phyloP scores from a whole-genome alignment of 371 early-diverging fungal species.

The Lichtheimia corymbifera region DNA sequence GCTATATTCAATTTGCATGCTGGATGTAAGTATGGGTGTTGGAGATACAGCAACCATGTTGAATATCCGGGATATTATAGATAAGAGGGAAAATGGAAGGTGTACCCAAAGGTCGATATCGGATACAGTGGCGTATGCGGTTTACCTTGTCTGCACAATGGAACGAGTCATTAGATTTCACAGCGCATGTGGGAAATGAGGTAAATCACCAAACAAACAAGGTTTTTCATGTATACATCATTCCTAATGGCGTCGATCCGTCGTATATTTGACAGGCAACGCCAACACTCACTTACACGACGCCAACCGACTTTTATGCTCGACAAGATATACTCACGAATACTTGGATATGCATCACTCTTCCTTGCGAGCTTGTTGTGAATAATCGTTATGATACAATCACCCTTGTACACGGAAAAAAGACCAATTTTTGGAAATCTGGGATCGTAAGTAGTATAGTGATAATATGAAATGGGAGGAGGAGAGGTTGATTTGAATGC shows the following conservation, averaged over 20 bases:
- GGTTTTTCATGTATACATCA: background rate
- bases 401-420: slow-evolving; percentile 12
- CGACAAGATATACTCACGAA: slow-evolving; percentile 12
- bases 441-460: slow-evolving; percentile 25
- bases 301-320: slow-evolving; percentile 11
- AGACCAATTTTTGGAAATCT: slow-evolving; percentile 18
- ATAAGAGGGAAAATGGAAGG: slow-evolving; percentile 18
- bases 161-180: slow-evolving; percentile 22
- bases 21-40: slow-evolving; percentile 26
- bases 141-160: slow-evolving; percentile 16
- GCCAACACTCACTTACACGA: slow-evolving; percentile 8
- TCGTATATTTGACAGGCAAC: no score
- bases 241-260: no score
- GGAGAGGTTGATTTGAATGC: background rate
- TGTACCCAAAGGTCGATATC: slow-evolving; percentile 18
- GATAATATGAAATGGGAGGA: background rate
- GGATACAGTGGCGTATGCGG: slow-evolving; percentile 22
- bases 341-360: slow-evolving; percentile 15
- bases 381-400: slow-evolving; percentile 8
- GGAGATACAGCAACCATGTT: background rate
- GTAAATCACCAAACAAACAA: background rate
- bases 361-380: slow-evolving; percentile 12
- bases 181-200: background rate
- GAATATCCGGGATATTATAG: background rate
- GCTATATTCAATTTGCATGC: slow-evolving; percentile 36